Conservation (phyloP, 2,329 filamentous ascomycete genomes). For the Tricladium varicosporioides region DNA sequence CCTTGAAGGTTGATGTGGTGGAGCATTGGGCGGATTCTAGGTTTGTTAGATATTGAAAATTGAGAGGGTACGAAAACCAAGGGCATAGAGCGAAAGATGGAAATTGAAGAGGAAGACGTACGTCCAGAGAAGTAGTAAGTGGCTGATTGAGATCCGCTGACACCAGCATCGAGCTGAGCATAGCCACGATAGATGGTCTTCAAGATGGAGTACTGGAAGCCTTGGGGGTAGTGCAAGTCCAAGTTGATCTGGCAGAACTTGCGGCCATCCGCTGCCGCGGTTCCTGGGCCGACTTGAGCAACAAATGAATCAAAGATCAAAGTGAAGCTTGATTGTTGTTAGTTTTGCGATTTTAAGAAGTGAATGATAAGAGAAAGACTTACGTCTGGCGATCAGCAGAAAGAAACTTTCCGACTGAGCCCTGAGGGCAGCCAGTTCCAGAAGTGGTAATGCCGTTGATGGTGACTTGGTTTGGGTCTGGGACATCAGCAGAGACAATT, state of each 20-base stretch:
- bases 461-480: slow-evolving; percentile 7
- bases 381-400: slow-evolving; percentile 5
- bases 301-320: slow-evolving; percentile 12
- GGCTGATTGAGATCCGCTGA: slow-evolving; percentile 8
- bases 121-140: slow-evolving; percentile 17
- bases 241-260: slow-evolving; percentile 18
- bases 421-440: slow-evolving; percentile 12
- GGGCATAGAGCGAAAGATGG: neutral
- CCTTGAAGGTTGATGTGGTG: slow-evolving; percentile 9
- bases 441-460: slow-evolving; percentile 12
- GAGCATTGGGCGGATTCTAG: slow-evolving; percentile 5
- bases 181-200: slow-evolving; percentile 12
- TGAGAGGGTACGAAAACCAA: neutral
- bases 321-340: slow-evolving; percentile 7
- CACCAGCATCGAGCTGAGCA: slow-evolving; percentile 6
- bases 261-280: neutral
- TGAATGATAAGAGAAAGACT: neutral
- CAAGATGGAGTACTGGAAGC: slow-evolving; percentile 16
- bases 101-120: neutral
- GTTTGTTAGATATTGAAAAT: neutral
- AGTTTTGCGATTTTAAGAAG: neutral
- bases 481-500: neutral
- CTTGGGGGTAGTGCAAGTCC: slow-evolving; percentile 14
- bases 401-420: slow-evolving; percentile 9
- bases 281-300: slow-evolving; percentile 7